phyloP scores from a whole-genome alignment of 83 land plant genomes.

The Diphasiastrum complanatum region DNA sequence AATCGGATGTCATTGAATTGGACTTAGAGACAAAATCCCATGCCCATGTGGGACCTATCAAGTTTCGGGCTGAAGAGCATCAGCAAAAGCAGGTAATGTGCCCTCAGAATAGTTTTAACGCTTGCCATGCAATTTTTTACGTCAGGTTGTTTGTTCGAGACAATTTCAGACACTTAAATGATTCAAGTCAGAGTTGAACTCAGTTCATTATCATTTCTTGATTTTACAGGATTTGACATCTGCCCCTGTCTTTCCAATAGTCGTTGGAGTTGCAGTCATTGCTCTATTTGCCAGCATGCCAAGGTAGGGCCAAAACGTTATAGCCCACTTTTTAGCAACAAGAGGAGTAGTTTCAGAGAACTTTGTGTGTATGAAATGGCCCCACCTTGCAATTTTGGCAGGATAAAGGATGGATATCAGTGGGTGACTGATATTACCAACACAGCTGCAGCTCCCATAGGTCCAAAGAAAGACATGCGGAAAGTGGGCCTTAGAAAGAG shows the following conservation, averaged over 20 bases:
- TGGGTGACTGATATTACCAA: conserved; percentile 25
- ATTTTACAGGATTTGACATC: conserved; percentile 21
- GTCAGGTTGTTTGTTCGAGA: too few relatives aligned
- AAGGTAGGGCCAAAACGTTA: conserved; percentile 3
- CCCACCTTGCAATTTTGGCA: not conserved
- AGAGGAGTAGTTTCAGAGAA: not conserved
- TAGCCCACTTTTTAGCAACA: not conserved
- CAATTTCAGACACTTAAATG: too few relatives aligned
- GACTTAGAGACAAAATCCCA: conserved; percentile 59
- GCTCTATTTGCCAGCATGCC: conserved; percentile 23
- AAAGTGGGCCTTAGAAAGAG: conserved; percentile 44
- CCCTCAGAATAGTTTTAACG: conserved; percentile 1
- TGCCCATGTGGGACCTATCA: conserved; percentile 59
- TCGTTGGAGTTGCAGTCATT: conserved; percentile 19
- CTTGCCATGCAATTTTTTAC: not conserved
- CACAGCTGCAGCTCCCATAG: conserved; percentile 18
- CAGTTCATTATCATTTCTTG: not conserved
- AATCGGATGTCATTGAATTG: conserved; percentile 57
- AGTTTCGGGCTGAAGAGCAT: conserved; percentile 44
- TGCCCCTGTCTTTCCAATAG: conserved; percentile 19
- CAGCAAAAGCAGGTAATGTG: conserved; percentile 56
- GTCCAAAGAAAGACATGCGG: conserved; percentile 44
- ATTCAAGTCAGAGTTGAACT: too few relatives aligned
- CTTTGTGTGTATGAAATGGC: not conserved
- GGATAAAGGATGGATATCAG: conserved; percentile 22